Evolutionary conservation across 2,329 filamentous ascomycete genomes (phyloP).

Genomic region (Eutypa lata): DNA sequence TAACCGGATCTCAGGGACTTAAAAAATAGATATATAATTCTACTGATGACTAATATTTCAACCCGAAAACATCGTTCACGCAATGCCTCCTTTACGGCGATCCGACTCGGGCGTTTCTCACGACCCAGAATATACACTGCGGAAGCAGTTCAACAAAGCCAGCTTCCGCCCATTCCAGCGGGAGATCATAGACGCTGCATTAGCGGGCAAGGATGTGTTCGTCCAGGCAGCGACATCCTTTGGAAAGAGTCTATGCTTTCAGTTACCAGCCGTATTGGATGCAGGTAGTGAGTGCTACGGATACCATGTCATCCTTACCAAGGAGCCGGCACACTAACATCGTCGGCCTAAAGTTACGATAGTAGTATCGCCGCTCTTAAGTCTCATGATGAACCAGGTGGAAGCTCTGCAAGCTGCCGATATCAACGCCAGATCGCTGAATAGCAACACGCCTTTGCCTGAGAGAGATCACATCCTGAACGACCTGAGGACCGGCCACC

Average conservation of each 20-base stretch:
- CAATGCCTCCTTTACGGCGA: slow-evolving; percentile 27
- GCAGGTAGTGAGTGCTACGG: slow-evolving; percentile 66
- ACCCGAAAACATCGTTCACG: no score
- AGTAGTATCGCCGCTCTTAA: slow-evolving; percentile 83
- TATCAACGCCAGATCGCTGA: slow-evolving; percentile 81
- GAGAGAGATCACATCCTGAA: slow-evolving; percentile 69
- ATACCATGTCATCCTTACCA: slow-evolving; percentile 12
- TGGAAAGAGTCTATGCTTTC: slow-evolving; percentile 91
- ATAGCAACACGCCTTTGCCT: slow-evolving; percentile 68
- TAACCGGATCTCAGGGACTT: no score
- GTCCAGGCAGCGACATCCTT: slow-evolving; percentile 89
- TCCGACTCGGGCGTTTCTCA: slow-evolving; percentile 28
- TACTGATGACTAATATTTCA: no score
- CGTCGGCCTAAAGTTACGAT: slow-evolving; percentile 64
- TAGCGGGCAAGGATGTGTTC: slow-evolving; percentile 86
- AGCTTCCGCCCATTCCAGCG: slow-evolving; percentile 70
- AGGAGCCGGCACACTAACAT: background rate
- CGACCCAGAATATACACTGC: slow-evolving; percentile 64
- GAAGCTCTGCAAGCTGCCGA: slow-evolving; percentile 70
- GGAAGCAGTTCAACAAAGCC: slow-evolving; percentile 61
- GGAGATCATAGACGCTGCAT: slow-evolving; percentile 79
- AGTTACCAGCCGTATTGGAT: slow-evolving; percentile 84
- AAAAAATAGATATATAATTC: no score
- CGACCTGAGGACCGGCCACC: slow-evolving; percentile 86
- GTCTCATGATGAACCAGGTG: slow-evolving; percentile 95